Evolutionary conservation across 768 basidiomycete species (phyloP), one percentile per base, ranked within the genome.

Genomic region (Cystoderma amianthinum): DNA sequence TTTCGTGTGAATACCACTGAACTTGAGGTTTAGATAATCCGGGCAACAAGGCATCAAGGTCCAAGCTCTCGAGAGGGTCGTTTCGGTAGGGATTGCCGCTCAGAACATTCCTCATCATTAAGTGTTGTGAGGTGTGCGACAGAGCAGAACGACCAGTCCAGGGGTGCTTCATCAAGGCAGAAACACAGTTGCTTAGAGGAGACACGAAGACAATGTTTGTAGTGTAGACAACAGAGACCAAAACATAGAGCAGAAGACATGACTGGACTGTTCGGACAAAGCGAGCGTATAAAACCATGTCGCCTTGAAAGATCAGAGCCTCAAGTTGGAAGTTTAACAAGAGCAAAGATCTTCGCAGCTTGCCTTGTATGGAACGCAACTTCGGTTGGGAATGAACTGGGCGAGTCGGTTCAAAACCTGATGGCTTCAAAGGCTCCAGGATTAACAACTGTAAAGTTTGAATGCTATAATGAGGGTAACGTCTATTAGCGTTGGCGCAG

Each of bases 211-310:
- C 48, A 41, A 57, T 50, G 41, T 65, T 60, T 17, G 69, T 73
- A 17, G 72, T 72, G 49, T 70, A 69, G 20, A 72, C 45, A 23
- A 73, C 65, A 4, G 71, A 67, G 15, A 64, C 39, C 5, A 53
- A 44, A 16, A 68, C 49, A 48, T 72, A 72, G 40, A 61, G 43
- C 23, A 60, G 43, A 16, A 64, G 38, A 30, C 58, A 51, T 32
- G 59, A 42, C 42, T 62, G 58, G 7, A 19, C 7, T 7, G 18
- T 9, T 7, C 34, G 34, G 18, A 54, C 36, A 18, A 56, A 39
- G 21, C 44, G 53, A 46, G 40, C 25, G 25, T 28, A 28, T 28
- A 28, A 28, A n/a, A n/a, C 25, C 25, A 28, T 28, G 25, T 28
- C n/a, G 25, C n/a, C n/a, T n/a, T n/a, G n/a, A n/a, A n/a, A n/a